Conservation (phyloP, 2,329 filamentous ascomycete genomes). For the Xylaria sp. region DNA sequence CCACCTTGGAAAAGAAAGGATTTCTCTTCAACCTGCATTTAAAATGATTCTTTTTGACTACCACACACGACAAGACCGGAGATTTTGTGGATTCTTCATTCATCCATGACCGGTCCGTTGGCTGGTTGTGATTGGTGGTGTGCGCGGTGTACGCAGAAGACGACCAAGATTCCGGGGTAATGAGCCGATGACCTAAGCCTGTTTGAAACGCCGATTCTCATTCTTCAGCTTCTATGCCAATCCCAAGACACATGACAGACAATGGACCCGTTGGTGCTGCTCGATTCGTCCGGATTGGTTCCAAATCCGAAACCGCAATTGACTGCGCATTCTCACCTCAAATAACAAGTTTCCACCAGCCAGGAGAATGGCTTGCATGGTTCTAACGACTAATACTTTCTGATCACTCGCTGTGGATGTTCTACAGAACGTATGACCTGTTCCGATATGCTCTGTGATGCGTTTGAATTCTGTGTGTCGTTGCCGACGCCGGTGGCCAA, state of each 20-base stretch:
- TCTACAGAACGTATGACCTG: slow-evolving; percentile 3
- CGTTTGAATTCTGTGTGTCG: background rate
- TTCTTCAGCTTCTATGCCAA: background rate
- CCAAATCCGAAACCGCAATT: slow-evolving; percentile 19
- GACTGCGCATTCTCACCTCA: background rate
- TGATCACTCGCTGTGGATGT: slow-evolving; percentile 6
- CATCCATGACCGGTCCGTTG: slow-evolving; percentile 11
- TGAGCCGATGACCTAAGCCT: slow-evolving; percentile 9
- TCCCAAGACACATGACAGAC: slow-evolving; percentile 4
- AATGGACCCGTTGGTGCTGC: slow-evolving; percentile 19
- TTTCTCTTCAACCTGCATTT: background rate
- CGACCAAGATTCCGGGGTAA: slow-evolving; percentile 10
- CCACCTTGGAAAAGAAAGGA: background rate
- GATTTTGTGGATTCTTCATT: slow-evolving; percentile 12
- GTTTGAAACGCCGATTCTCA: background rate
- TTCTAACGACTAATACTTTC: slow-evolving; percentile 9
- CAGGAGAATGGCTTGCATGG: background rate
- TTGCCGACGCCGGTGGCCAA: slow-evolving; percentile 11
- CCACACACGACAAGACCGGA: slow-evolving; percentile 3
- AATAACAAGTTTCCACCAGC: background rate
- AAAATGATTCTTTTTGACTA: background rate
- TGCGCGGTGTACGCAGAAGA: slow-evolving; percentile 3
- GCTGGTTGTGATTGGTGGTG: slow-evolving; percentile 20
- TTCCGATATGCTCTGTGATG: slow-evolving; percentile 5
- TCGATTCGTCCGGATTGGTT: slow-evolving; percentile 14